A percentile compares a stretch with the other conserved stretches of the same genome.
phyloP scores from a whole-genome alignment of 169 alveolate genomes.

The Plasmodium chabaudi region DNA sequence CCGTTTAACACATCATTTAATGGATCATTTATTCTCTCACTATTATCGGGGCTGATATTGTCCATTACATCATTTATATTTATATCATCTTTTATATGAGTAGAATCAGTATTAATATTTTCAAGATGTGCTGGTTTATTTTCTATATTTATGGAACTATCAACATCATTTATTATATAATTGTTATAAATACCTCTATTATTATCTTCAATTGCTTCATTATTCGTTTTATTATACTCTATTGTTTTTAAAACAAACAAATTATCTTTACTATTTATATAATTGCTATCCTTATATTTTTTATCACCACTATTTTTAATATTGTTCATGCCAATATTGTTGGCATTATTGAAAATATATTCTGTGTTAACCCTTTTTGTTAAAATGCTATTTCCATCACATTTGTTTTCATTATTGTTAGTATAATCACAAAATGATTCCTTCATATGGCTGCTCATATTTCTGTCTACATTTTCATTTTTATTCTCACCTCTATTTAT shows the following conservation, averaged over 20 bases:
- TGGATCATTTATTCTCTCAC: too few species aligned
- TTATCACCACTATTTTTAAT: neutral
- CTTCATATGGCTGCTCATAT: too few species aligned
- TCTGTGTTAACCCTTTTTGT: neutral
- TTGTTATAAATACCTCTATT: neutral
- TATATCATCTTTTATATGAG: neutral
- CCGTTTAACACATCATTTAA: too few species aligned
- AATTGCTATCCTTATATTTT: neutral
- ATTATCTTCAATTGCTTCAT: neutral
- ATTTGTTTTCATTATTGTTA: neutral
- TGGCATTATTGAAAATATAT: neutral
- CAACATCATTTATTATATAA: neutral
- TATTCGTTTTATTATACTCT: neutral
- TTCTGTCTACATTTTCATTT: too few species aligned
- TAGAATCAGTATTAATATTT: neutral
- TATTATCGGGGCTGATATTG: neutral
- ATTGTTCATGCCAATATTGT: neutral
- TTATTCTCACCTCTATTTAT: too few species aligned
- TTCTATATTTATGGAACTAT: neutral
- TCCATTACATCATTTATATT: conserved; percentile 8
- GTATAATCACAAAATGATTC: conserved; percentile 16
- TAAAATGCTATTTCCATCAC: neutral
- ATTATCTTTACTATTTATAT: neutral
- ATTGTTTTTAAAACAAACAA: neutral
- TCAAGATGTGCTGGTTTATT: conserved; percentile 18